These are phyloP conservation scores for Hanseniaspora taiwanica DNA, from an alignment of 805 yeast species.

Conservation along the genomic window DNA sequence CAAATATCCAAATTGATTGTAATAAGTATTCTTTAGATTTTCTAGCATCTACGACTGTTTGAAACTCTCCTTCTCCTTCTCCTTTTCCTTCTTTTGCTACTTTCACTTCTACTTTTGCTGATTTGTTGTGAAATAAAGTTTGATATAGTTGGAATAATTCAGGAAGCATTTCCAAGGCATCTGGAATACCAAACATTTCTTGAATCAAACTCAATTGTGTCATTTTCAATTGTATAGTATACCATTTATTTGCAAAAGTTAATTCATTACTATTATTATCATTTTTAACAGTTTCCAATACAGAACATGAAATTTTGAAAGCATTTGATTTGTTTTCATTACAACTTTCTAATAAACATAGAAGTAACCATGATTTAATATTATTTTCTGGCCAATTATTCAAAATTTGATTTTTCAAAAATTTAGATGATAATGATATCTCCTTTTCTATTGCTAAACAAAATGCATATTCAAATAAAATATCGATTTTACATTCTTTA, in stretches of 20 bases:
- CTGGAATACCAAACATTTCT: conserved; percentile 40
- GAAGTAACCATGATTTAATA: conserved; percentile 52
- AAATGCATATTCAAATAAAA: conserved; percentile 34
- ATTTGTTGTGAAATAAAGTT: conserved; percentile 37
- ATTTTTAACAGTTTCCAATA: conserved; percentile 33
- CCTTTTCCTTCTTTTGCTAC: too few species aligned
- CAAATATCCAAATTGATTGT: conserved; percentile 64
- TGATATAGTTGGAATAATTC: conserved; percentile 50
- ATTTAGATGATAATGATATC: conserved; percentile 30
- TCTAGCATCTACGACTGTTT: too few species aligned
- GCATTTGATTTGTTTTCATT: conserved; percentile 44
- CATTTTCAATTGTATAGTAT: conserved; percentile 53
- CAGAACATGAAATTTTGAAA: conserved; percentile 42
- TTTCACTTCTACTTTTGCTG: too few species aligned
- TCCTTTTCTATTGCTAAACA: conserved; percentile 32
- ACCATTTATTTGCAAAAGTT: conserved; percentile 25
- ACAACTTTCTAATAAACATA: conserved; percentile 49
- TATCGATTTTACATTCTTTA: too few species aligned
- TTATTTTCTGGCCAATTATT: conserved; percentile 37
- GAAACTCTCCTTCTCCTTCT: too few species aligned
- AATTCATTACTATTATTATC: conserved; percentile 5
- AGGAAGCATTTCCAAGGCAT: conserved; percentile 50
- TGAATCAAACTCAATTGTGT: conserved; percentile 65
- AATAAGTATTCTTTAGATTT: conserved; percentile 28
- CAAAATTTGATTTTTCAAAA: conserved; percentile 35